Conservation (phyloP, 768 basidiomycete genomes). For the Tephrocybe sp. region DNA sequence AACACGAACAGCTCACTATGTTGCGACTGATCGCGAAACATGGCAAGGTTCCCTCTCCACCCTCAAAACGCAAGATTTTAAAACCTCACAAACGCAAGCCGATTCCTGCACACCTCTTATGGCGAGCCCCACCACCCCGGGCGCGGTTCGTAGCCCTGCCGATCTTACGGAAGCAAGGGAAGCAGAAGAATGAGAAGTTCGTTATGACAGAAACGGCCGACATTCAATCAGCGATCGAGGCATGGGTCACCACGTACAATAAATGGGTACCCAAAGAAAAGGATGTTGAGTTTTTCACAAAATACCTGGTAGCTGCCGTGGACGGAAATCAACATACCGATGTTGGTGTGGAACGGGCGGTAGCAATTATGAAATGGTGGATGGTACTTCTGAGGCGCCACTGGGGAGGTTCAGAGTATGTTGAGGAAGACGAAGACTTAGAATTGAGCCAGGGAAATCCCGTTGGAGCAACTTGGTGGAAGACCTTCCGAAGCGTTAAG, state of each 20-base stretch:
- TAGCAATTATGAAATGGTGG: conserved; percentile 84
- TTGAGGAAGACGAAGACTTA: conserved; percentile 34
- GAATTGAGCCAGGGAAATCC: conserved; percentile 30
- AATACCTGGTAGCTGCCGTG: conserved; percentile 69
- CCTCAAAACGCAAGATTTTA: conserved; percentile 49
- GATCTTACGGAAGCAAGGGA: conserved; percentile 57
- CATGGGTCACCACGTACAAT: conserved; percentile 71
- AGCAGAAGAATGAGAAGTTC: conserved; percentile 54
- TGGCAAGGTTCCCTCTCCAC: conserved; percentile 39
- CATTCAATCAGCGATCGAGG: conserved; percentile 67
- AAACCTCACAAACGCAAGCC: conserved; percentile 49
- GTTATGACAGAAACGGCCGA: conserved; percentile 67
- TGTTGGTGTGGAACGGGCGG: conserved; percentile 62
- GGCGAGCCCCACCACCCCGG: conserved; percentile 53
- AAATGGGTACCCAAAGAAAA: conserved; percentile 64
- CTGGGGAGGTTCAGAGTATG: conserved; percentile 59
- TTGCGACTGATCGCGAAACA: conserved; percentile 50
- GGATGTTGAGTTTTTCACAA: conserved; percentile 76
- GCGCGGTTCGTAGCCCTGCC: conserved; percentile 53
- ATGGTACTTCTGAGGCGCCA: conserved; percentile 61
- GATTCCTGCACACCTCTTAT: conserved; percentile 39
- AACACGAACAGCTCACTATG: conserved; percentile 72
- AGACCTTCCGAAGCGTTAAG: conserved; percentile 70
- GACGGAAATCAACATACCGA: conserved; percentile 57
- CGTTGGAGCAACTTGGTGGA: conserved; percentile 82